Percentiles rank a stretch among this genome's conserved stretches.
phyloP scores from a whole-genome alignment of 2,329 filamentous ascomycete species.

The Neofusicoccum ribis region DNA sequence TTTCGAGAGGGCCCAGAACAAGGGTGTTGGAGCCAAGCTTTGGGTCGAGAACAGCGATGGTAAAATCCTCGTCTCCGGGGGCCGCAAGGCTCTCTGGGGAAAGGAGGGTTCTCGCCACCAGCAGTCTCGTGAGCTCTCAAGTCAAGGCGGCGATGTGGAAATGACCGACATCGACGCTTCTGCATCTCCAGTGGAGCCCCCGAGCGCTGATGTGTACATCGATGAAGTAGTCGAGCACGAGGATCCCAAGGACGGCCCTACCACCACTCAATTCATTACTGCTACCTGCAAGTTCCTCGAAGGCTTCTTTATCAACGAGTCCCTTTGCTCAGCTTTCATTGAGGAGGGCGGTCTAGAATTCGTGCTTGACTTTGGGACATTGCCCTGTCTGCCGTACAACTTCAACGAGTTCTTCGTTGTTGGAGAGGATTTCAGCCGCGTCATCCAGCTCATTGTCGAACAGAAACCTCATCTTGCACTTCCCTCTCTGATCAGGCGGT shows the following conservation, averaged over 20 bases:
- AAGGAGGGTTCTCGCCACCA: slow-evolving; percentile 39
- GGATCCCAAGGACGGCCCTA: slow-evolving; percentile 51
- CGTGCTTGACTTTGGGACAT: slow-evolving; percentile 78
- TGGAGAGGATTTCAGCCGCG: slow-evolving; percentile 69
- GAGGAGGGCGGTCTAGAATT: slow-evolving; percentile 78
- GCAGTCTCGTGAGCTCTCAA: slow-evolving; percentile 22
- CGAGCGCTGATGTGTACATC: slow-evolving; percentile 27
- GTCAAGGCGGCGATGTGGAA: slow-evolving; percentile 57
- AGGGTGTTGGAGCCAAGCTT: slow-evolving; percentile 77
- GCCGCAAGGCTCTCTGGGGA: slow-evolving; percentile 46
- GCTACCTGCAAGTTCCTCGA: slow-evolving; percentile 75
- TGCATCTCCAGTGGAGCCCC: slow-evolving; percentile 1
- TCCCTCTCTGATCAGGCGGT: slow-evolving; percentile 75
- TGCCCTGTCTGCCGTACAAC: slow-evolving; percentile 76
- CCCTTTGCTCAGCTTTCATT: slow-evolving; percentile 72
- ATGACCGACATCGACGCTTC: slow-evolving; percentile 58
- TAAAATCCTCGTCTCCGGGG: slow-evolving; percentile 60
- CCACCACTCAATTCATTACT: slow-evolving; percentile 68
- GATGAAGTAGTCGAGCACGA: slow-evolving; percentile 50
- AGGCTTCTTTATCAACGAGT: slow-evolving; percentile 73
- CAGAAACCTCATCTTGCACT: slow-evolving; percentile 77
- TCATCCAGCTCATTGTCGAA: slow-evolving; percentile 78
- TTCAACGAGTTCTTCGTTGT: slow-evolving; percentile 58
- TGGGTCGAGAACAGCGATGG: slow-evolving; percentile 62
- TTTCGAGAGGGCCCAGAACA: slow-evolving; percentile 65